Percentiles rank a stretch among this genome's conserved stretches.
Conservation (phyloP, 441 rosid genomes). For the Adansonia madagascariensis region DNA sequence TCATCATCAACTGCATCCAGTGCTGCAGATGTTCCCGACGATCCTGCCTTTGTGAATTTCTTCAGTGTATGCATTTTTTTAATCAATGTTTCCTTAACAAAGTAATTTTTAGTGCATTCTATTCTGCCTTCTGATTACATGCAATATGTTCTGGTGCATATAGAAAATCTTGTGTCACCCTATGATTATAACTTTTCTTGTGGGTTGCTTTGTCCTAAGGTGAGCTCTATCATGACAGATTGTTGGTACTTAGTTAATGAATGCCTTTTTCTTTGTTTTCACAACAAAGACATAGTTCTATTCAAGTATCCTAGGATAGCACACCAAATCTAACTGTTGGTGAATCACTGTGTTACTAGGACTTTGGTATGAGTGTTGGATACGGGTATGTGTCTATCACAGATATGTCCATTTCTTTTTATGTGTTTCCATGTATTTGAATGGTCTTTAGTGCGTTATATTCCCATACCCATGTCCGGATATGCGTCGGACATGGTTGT, state of each 20-base stretch:
- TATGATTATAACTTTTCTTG: not conserved
- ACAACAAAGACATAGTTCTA: not conserved
- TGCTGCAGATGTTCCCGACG: slow-evolving; percentile 46
- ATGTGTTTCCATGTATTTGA: too few relatives aligned
- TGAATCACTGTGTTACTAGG: not conserved
- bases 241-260: not conserved
- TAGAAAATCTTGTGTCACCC: not conserved
- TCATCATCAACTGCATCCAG: slow-evolving; percentile 47
- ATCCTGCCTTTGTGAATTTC: slow-evolving; percentile 59
- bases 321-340: not conserved
- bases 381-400: too few relatives aligned
- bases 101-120: not conserved
- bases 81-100: not conserved
- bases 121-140: not conserved
- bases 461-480: too few relatives aligned
- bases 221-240: not conserved
- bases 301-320: not conserved
- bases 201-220: not conserved
- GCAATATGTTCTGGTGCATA: not conserved
- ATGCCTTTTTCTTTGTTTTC: not conserved
- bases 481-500: too few relatives aligned
- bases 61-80: slow-evolving; percentile 63
- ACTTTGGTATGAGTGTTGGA: too few relatives aligned
- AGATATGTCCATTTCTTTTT: too few relatives aligned
- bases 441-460: too few relatives aligned